Evolutionary conservation across 2,329 filamentous ascomycete species (phyloP).

Genomic region (Cryphonectria carpinicola): DNA sequence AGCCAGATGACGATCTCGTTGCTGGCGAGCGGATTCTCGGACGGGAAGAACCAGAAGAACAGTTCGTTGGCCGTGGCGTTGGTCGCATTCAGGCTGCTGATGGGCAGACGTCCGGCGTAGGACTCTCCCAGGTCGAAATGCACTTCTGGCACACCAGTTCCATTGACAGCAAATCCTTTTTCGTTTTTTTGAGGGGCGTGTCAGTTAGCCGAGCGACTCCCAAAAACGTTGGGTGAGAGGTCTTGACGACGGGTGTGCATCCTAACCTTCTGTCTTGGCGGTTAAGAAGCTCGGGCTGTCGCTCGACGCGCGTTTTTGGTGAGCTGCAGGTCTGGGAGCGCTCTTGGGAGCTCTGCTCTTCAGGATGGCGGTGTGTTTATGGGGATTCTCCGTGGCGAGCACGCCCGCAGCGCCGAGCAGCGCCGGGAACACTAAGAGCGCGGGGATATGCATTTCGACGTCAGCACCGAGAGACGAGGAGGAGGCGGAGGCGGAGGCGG

Average conservation of each 20-base stretch:
- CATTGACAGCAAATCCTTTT: conserved; percentile 66
- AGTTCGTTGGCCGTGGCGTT: conserved; percentile 49
- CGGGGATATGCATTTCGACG: conserved; percentile 15
- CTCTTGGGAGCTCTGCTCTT: background rate
- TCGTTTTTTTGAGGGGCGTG: background rate
- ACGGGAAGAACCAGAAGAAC: conserved; percentile 72
- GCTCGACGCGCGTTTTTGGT: conserved; percentile 7
- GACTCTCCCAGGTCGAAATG: conserved; percentile 70
- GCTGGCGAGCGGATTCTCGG: conserved; percentile 50
- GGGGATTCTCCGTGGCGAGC: conserved; percentile 3
- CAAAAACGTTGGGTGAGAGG: too few relatives aligned
- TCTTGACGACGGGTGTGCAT: background rate
- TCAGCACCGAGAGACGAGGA: background rate
- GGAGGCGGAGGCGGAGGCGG: background rate
- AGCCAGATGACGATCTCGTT: conserved; percentile 68
- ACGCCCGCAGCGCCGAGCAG: conserved; percentile 14
- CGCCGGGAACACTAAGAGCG: background rate
- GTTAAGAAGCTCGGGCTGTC: conserved; percentile 13
- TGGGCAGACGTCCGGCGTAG: conserved; percentile 67
- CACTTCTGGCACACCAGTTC: conserved; percentile 68
- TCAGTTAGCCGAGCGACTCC: too few relatives aligned
- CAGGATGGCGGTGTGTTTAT: conserved; percentile 6
- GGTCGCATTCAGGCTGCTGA: conserved; percentile 44
- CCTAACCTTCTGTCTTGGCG: conserved; percentile 25
- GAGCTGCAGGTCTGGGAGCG: background rate